Evolutionary conservation across 2,329 filamentous ascomycete species (phyloP), one percentile per base, ranked within the genome.

Genomic region (Chaetomiaceae sp.): DNA sequence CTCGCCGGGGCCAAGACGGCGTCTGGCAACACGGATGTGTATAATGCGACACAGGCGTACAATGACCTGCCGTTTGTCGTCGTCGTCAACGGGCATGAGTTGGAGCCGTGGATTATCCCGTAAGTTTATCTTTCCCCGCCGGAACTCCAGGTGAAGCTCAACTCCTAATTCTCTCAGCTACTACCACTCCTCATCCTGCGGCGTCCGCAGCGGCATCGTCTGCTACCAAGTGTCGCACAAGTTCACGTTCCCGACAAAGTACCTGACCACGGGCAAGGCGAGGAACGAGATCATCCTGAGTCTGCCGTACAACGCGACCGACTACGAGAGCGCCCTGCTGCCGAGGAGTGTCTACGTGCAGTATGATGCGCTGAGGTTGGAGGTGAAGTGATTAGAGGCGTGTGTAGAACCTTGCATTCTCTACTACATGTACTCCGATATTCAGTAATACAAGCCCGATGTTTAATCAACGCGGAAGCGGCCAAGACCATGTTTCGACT

Each of bases 41-140:
- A 23, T 11, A 40, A 40, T 19, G 38, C 20, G 8, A 23, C 38
- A 14, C 38, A 40, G 20, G 19, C 7, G 11, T 40, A 40, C 20
- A 40, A 25, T 15, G 20, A 40, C 38, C 38, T 40, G 20, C 38
- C 38, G 4, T 40, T 40, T 40, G 38, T 40, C 20, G 38, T 40
- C 20, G 20, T 14, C 15, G 38, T 40, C 20, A 40, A 40, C 20
- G 19, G 38, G 38, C 38, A 42, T 42, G 38, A 42, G 12, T 20
- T 42, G 20, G 38, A 42, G 12, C 38, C 38, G 38, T 42, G 38
- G 38, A 42, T 42, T 42, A 42, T 42, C 38, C 38, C 38, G 38
- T 42, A 27, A 3, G 38, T 42, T 15, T 27, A 4, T 25, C 19
- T 7, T 19, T 12, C 20, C 20, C 12, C 2, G 11, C 38, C 22